Percentiles rank a stretch among this genome's conserved stretches.
Evolutionary conservation across 2,329 filamentous ascomycete genomes (phyloP).

Genomic region (Cercospora zeina): DNA sequence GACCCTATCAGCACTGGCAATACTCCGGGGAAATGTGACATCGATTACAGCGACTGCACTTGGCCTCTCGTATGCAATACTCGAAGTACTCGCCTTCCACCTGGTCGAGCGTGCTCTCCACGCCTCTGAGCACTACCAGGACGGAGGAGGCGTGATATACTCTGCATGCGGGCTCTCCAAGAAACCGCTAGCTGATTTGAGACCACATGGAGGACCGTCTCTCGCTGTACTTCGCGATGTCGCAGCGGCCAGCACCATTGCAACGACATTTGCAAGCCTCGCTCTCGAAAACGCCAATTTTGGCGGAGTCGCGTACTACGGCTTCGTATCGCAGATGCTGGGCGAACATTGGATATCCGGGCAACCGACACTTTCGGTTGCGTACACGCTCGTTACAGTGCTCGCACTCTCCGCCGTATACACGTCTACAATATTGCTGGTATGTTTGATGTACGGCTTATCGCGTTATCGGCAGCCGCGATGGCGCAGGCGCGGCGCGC

Average conservation of each 20-base stretch:
- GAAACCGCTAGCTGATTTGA: constrained; percentile 27
- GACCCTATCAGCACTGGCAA: constrained; percentile 42
- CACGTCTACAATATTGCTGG: constrained; percentile 34
- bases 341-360: constrained; percentile 31
- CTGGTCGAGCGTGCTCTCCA: constrained; percentile 43
- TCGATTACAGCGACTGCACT: constrained; percentile 43
- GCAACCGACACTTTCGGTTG: constrained; percentile 28
- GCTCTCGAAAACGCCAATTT: constrained; percentile 34
- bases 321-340: constrained; percentile 28
- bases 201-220: constrained; percentile 19
- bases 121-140: constrained; percentile 27
- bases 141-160: constrained; percentile 38
- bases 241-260: constrained; percentile 32
- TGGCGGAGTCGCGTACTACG: constrained; percentile 33
- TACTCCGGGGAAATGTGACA: constrained; percentile 40
- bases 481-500: neutral
- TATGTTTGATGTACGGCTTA: constrained; percentile 31
- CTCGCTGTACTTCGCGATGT: constrained; percentile 36
- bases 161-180: constrained; percentile 41
- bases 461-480: neutral
- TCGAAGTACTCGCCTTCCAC: constrained; percentile 45
- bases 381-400: constrained; percentile 30
- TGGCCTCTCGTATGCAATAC: constrained; percentile 47
- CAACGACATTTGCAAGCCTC: constrained; percentile 33
- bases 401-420: constrained; percentile 31